A percentile compares a stretch with the other conserved stretches of the same genome.
phyloP scores from a whole-genome alignment of 2,329 filamentous ascomycete species.

The Ustilaginoidea virens region DNA sequence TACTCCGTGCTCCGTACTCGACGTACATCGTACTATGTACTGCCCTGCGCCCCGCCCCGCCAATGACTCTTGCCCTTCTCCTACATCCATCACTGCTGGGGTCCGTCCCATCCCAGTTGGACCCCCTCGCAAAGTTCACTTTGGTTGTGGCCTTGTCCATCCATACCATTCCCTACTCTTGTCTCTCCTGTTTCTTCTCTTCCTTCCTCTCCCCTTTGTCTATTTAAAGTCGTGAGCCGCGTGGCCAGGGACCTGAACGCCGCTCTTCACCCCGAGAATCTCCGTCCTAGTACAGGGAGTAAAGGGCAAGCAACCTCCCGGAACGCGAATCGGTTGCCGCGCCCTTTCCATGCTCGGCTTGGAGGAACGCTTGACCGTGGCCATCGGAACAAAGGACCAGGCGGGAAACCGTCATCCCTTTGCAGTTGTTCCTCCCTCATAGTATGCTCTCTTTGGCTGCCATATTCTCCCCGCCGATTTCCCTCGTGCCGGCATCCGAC shows the following conservation, averaged over 20 bases:
- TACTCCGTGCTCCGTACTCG: too few species aligned
- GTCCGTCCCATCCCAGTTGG: slow-evolving; percentile 6
- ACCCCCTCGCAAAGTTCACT: too few species aligned
- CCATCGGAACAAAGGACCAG: neutral
- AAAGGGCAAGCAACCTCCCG: too few species aligned
- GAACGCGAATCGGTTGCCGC: too few species aligned
- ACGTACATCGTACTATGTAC: too few species aligned
- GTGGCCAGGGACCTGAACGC: neutral
- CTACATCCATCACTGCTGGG: slow-evolving; percentile 6
- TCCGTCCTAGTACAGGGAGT: too few species aligned
- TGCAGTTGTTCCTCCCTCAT: neutral
- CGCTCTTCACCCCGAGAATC: too few species aligned
- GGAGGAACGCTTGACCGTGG: neutral
- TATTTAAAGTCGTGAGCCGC: neutral
- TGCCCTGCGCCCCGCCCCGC: too few species aligned
- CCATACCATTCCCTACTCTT: slow-evolving; percentile 4
- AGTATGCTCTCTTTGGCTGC: neutral
- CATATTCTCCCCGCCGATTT: neutral
- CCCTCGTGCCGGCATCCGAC: neutral
- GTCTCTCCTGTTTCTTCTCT: slow-evolving; percentile 1
- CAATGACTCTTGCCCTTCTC: too few species aligned
- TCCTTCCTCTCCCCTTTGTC: neutral
- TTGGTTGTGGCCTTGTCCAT: too few species aligned
- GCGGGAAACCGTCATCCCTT: too few species aligned
- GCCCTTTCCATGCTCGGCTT: neutral